Percentiles rank a stretch among this genome's conserved stretches.
These are phyloP conservation scores for Penicillium canescens DNA, from an alignment of 495 filamentous ascomycete genomes.

Conservation along the genomic window DNA sequence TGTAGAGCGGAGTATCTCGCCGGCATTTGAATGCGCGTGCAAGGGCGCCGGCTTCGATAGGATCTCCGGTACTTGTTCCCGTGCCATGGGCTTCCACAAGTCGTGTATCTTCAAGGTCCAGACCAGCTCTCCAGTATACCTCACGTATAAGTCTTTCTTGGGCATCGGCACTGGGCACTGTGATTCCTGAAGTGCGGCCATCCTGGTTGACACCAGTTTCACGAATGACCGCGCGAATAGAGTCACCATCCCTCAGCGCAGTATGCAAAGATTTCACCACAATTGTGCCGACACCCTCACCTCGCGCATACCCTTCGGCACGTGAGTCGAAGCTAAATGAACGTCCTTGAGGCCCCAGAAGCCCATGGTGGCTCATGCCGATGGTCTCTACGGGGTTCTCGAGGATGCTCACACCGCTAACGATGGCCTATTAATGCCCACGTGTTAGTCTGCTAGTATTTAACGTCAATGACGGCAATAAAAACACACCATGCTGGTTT, in stretches of 20 bases:
- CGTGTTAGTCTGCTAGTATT: not conserved
- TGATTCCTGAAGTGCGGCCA: slow-evolving; percentile 49
- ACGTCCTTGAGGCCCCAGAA: slow-evolving; percentile 34
- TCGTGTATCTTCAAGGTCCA: slow-evolving; percentile 36
- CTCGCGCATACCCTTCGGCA: slow-evolving; percentile 46
- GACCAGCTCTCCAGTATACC: slow-evolving; percentile 35
- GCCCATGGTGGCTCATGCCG: slow-evolving; percentile 25
- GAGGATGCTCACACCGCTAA: slow-evolving; percentile 23
- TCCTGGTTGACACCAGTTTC: slow-evolving; percentile 46
- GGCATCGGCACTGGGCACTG: slow-evolving; percentile 36
- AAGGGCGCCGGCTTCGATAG: slow-evolving; percentile 54
- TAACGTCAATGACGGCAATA: not conserved
- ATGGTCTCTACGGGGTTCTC: slow-evolving; percentile 21
- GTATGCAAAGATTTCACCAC: slow-evolving; percentile 39
- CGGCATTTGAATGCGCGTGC: slow-evolving; percentile 25
- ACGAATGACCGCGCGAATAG: slow-evolving; percentile 42
- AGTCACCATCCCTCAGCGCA: slow-evolving; percentile 43
- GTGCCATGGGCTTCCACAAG: slow-evolving; percentile 51
- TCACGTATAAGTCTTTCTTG: slow-evolving; percentile 45
- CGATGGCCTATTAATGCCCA: slow-evolving; percentile 16
- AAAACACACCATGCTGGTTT: slow-evolving; percentile 32
- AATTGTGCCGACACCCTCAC: slow-evolving; percentile 44
- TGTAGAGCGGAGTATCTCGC: slow-evolving; percentile 15
- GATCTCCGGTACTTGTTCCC: slow-evolving; percentile 52
- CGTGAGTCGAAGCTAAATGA: slow-evolving; percentile 42